Evolutionary conservation across 177 flowering plant species (phyloP).

Genomic region (Telopea speciosissima): DNA sequence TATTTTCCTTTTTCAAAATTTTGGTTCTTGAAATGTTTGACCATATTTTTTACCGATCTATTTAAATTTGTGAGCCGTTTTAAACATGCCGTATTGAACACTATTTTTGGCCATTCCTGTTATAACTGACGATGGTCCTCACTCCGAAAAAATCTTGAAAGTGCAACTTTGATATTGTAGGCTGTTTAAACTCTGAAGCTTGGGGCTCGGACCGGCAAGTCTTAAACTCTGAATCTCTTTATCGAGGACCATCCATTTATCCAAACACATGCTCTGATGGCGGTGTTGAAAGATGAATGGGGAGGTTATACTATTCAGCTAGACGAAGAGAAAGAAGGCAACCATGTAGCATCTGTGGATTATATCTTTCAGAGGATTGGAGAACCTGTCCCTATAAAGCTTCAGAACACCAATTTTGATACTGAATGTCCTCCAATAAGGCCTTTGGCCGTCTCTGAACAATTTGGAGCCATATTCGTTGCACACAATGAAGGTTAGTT

Average conservation of each 20-base stretch:
- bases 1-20: too few species aligned
- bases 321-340: conserved; percentile 51
- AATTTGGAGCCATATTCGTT: conserved; percentile 42
- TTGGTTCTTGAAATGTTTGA: too few species aligned
- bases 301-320: conserved; percentile 19
- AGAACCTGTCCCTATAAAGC: conserved; percentile 45
- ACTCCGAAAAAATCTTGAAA: too few species aligned
- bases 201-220: too few species aligned
- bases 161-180: too few species aligned
- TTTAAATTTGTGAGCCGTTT: too few species aligned
- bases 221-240: not conserved
- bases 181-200: too few species aligned
- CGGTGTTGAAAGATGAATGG: conserved; percentile 6
- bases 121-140: too few species aligned
- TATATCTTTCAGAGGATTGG: conserved; percentile 65
- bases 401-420: conserved; percentile 30
- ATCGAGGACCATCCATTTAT: not conserved
- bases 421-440: conserved; percentile 39
- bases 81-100: too few species aligned
- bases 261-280: conserved; percentile 12
- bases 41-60: too few species aligned
- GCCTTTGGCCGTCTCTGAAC: conserved; percentile 63
- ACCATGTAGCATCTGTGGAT: conserved; percentile 30
- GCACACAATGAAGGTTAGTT: conserved; percentile 55
- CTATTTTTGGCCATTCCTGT: too few species aligned